Base-by-base conservation (phyloP, 140 eudicot genomes). In the Oenanthe javanica region DNA sequence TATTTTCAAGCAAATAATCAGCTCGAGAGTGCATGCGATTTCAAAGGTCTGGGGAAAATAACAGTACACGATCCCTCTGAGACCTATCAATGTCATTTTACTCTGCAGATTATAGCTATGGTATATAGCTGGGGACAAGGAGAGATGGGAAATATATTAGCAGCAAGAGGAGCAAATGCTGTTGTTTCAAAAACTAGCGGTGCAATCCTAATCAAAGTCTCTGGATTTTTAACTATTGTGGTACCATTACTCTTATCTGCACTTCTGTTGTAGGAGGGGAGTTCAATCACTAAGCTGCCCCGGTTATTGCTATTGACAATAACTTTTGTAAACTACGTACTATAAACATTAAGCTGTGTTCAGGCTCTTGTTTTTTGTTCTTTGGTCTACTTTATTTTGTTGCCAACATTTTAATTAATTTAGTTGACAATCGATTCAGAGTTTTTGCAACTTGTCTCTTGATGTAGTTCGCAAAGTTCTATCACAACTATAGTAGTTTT, bases 1-100 rank as follows among this genome's bases (percentile, higher is more conserved):
- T 79, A 46, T 43, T 83, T 31, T 10, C 86, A 83, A 55, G 15
- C 36, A 10, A n/a, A 36, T 9, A 73, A 79, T 52, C 83, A 84
- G 70, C 1, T 61, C 0, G 36, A 25, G 36, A 1, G 16, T 18
- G 78, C 61, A 14, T 84, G 86, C 27, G 38, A 79, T 12, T 83
- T 72, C 42, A 27, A 61, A 4, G 86, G 86, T 11, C 40, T 79
- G 0, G 83, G 27, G 0, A 48, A 13, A 19, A 47, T 79, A 18
- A 36, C 54, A 6, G 43, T 40, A 2, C 7, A 63, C 5, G n/a
- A 82, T 51, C 76, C 77, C 15, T 25, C 76, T 2, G 0, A 3
- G 2, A 25, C 1, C 0, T 73, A 15, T 47, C 11, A 1, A 5
- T 82, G 85, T 73, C 12, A 48, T 0, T 82, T 82, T 50, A 67